These are phyloP conservation scores for Cucumis cinereus DNA, from an alignment of 306 rosid genomes.

Conservation along the genomic window DNA sequence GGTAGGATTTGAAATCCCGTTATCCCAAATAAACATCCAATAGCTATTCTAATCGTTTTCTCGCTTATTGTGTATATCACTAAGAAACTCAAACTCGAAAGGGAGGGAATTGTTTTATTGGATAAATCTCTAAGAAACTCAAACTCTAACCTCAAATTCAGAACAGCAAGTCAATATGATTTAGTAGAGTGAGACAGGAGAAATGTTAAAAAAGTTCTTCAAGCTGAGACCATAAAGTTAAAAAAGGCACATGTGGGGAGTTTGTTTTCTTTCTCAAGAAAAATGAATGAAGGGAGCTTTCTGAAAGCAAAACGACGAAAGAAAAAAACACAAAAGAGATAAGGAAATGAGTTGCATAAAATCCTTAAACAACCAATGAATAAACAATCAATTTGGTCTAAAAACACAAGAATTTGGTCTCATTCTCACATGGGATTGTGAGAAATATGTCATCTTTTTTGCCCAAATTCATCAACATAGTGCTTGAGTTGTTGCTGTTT, in stretches of 20 bases:
- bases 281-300: background rate
- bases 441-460: background rate
- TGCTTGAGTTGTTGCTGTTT: background rate
- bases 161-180: background rate
- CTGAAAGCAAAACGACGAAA: background rate
- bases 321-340: background rate
- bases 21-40: background rate
- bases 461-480: background rate
- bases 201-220: background rate
- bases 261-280: background rate
- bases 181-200: background rate
- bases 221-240: background rate
- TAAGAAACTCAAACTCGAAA: background rate
- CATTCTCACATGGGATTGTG: background rate
- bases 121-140: background rate
- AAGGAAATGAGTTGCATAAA: background rate
- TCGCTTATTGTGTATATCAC: background rate
- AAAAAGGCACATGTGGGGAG: background rate
- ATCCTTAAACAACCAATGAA: background rate
- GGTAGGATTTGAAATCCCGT: background rate
- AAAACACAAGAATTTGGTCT: background rate
- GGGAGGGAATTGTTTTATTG: background rate
- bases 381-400: background rate
- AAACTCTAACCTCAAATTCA: background rate
- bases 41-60: background rate